Evolutionary conservation across 2,329 filamentous ascomycete genomes (phyloP).

Genomic region (Mycocentrospora acerina): DNA sequence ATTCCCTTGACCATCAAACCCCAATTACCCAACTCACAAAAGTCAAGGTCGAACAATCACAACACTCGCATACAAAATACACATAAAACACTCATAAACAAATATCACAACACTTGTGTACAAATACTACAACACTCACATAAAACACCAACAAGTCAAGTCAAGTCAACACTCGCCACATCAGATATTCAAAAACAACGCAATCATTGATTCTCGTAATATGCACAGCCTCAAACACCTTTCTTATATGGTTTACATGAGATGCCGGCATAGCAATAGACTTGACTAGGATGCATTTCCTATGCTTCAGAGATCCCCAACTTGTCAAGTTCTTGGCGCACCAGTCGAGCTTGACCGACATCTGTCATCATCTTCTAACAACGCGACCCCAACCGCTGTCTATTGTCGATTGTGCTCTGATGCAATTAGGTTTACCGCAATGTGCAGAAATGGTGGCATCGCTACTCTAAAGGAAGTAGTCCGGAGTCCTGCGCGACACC

Average conservation of each 20-base stretch:
- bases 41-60: no score
- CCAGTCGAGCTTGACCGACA: no score
- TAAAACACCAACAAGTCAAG: no score
- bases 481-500: conserved; percentile 91
- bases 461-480: conserved; percentile 87
- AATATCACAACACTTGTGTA: no score
- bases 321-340: no score
- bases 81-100: no score
- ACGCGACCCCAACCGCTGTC: background rate
- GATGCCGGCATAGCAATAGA: conserved; percentile 3
- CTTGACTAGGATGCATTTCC: background rate
- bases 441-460: conserved; percentile 14
- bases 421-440: conserved; percentile 11
- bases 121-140: no score
- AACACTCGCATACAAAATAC: no score
- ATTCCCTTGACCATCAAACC: no score
- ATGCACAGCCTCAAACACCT: background rate
- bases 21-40: no score
- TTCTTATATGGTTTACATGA: background rate
- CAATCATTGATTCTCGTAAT: background rate
- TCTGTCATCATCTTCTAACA: background rate
- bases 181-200: background rate
- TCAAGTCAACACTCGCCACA: background rate
- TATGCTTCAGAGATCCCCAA: no score
- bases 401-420: conserved; percentile 2